These are phyloP conservation scores for Colletotrichum truncatum DNA, from an alignment of 2,329 filamentous ascomycete genomes.

Conservation along the genomic window DNA sequence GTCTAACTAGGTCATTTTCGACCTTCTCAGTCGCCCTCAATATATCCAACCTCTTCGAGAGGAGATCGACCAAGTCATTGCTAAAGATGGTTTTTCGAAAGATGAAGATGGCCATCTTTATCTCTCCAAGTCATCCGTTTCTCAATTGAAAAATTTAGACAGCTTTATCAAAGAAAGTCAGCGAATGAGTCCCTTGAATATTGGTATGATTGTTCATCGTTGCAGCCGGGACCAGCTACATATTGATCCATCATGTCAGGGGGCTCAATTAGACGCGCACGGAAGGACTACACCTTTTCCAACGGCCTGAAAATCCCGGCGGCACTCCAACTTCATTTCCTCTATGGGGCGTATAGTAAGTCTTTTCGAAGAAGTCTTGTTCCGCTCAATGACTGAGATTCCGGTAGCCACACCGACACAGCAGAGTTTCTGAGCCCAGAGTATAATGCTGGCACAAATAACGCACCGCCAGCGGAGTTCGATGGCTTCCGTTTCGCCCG, in stretches of 20 bases:
- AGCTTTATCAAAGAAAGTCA: slow-evolving; percentile 51
- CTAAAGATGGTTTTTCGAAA: slow-evolving; percentile 41
- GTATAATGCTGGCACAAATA: slow-evolving; percentile 28
- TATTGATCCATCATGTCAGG: slow-evolving; percentile 36
- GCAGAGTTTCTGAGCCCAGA: slow-evolving; percentile 30
- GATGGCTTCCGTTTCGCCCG: slow-evolving; percentile 37
- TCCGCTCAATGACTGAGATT: neutral
- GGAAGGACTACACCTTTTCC: slow-evolving; percentile 48
- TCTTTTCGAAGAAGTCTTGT: neutral
- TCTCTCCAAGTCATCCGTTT: slow-evolving; percentile 40
- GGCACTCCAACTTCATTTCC: slow-evolving; percentile 37
- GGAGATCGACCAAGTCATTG: slow-evolving; percentile 47
- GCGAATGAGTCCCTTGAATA: slow-evolving; percentile 39
- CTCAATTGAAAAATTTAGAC: slow-evolving; percentile 50
- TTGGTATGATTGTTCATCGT: slow-evolving; percentile 11
- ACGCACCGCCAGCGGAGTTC: slow-evolving; percentile 33
- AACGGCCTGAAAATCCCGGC: slow-evolving; percentile 41
- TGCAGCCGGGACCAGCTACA: neutral
- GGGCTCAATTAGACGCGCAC: slow-evolving; percentile 46
- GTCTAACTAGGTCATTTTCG: slow-evolving; percentile 43
- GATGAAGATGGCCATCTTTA: neutral
- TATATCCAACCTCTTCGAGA: slow-evolving; percentile 50
- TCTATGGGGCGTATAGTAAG: slow-evolving; percentile 32
- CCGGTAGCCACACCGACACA: neutral
- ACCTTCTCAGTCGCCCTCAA: slow-evolving; percentile 49